These are phyloP conservation scores for Eragrostis nindensis DNA, from an alignment of 176 grass and related monocot genomes.

Conservation along the genomic window DNA sequence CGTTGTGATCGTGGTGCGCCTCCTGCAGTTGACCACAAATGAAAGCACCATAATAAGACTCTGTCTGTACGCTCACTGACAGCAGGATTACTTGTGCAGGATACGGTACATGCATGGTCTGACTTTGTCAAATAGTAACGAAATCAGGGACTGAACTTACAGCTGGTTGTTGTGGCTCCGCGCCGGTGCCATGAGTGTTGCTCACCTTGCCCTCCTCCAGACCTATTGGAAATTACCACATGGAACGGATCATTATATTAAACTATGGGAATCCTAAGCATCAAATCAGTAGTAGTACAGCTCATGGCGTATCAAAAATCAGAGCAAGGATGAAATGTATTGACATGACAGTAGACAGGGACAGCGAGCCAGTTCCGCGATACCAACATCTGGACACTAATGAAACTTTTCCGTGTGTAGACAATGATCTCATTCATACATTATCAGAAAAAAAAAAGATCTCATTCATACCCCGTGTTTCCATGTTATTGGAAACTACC, in stretches of 20 bases:
- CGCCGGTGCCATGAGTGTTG: constrained; percentile 29
- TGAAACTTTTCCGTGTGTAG: neutral
- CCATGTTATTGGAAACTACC: neutral
- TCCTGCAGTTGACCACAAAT: constrained; percentile 14
- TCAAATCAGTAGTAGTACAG: neutral
- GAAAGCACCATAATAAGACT: no score
- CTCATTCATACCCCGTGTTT: no score
- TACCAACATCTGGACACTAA: neutral
- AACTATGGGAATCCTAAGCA: neutral
- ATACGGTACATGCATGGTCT: no score
- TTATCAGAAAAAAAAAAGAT: no score
- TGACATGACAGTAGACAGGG: neutral
- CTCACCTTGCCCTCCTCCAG: constrained; percentile 52
- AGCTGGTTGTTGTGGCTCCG: neutral
- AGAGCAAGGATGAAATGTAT: neutral
- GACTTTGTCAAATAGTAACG: neutral
- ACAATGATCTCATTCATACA: no score
- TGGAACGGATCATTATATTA: neutral
- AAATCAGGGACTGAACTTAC: constrained; percentile 13
- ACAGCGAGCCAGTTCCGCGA: neutral
- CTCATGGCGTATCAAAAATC: neutral
- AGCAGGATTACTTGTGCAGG: no score
- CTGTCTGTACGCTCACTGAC: no score
- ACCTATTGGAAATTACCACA: neutral
- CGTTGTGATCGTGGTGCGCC: constrained; percentile 37